Conservation (phyloP, 345 rosid species). For the Melaleuca quinquenervia region DNA sequence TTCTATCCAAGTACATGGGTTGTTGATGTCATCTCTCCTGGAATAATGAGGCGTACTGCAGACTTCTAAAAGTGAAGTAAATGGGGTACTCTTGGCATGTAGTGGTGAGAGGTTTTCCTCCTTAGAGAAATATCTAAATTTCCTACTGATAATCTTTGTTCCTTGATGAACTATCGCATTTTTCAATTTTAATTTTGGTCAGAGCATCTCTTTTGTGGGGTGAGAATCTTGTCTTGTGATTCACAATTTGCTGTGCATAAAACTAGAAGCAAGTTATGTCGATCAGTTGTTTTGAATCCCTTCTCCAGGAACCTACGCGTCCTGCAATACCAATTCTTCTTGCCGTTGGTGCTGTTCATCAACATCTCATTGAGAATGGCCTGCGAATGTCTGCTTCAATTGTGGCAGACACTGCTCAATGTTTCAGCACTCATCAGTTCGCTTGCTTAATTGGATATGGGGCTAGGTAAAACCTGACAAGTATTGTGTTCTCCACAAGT, state of each 20-base stretch:
- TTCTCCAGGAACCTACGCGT: constrained; percentile 72
- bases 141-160: neutral
- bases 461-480: constrained; percentile 48
- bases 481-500: neutral
- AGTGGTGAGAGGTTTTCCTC: neutral
- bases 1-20: neutral
- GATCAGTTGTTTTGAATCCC: neutral
- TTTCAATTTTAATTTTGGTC: neutral
- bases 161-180: neutral
- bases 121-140: neutral
- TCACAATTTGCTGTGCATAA: neutral
- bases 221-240: neutral
- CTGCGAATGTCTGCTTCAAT: constrained; percentile 91
- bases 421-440: constrained; percentile 98
- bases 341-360: constrained; percentile 98
- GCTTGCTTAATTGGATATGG: constrained; percentile 98
- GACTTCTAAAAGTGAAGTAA: neutral
- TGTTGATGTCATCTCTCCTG: neutral
- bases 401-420: constrained; percentile 92
- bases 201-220: neutral
- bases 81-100: neutral
- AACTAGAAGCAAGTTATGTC: neutral
- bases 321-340: constrained; percentile 94
- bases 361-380: constrained; percentile 98
- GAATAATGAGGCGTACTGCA: neutral